These are phyloP conservation scores for Calonectria fujianensis DNA, from an alignment of 2,329 filamentous ascomycete species.

Conservation along the genomic window DNA sequence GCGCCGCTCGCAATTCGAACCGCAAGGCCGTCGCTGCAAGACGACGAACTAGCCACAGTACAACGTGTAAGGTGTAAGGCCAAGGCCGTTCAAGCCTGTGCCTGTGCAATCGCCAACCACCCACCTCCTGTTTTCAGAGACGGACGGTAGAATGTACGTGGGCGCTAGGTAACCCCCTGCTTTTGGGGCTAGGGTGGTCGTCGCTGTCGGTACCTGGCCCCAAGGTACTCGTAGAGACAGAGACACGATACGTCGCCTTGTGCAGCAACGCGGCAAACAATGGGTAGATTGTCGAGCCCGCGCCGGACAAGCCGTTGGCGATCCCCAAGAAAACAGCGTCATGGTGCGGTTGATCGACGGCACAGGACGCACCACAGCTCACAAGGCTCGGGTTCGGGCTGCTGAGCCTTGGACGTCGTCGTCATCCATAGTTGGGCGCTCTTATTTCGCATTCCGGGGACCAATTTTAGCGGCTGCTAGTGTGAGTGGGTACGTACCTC, in stretches of 20 bases:
- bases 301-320: constrained; percentile 9
- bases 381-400: constrained; percentile 4
- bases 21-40: neutral
- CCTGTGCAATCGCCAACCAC: constrained; percentile 11
- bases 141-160: constrained; percentile 13
- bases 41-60: neutral
- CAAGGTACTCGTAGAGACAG: neutral
- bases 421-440: constrained; percentile 24
- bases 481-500: constrained; percentile 4
- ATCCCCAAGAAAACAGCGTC: constrained; percentile 16
- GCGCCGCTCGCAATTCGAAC: constrained; percentile 12
- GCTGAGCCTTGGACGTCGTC: constrained; percentile 21
- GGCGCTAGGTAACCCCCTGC: constrained; percentile 15
- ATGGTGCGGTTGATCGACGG: constrained; percentile 21
- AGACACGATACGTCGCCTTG: neutral
- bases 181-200: constrained; percentile 10
- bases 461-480: constrained; percentile 21
- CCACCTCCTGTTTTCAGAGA: constrained; percentile 19
- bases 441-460: constrained; percentile 27
- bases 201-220: constrained; percentile 16
- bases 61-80: neutral
- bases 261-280: neutral
- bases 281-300: constrained; percentile 23
- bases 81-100: neutral
- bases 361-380: neutral